Conservation (phyloP, 2,329 filamentous ascomycete species). For the Ambrosiella xylebori region DNA sequence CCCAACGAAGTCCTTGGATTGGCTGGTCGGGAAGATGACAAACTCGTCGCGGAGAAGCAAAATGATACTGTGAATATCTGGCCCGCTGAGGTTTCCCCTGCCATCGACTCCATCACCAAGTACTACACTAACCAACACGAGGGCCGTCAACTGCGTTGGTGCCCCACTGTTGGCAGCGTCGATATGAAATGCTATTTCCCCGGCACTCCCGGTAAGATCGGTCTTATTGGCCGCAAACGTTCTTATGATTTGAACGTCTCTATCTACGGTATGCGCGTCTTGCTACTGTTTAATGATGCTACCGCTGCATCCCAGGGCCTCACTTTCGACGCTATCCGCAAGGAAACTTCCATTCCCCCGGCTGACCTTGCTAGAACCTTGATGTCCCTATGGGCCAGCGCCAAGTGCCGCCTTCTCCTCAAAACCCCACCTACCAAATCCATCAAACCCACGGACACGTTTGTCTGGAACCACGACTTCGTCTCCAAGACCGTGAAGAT, state of each 20-base stretch:
- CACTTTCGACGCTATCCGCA: slow-evolving; percentile 63
- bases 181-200: slow-evolving; percentile 72
- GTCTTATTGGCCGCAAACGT: slow-evolving; percentile 42
- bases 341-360: slow-evolving; percentile 58
- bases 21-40: slow-evolving; percentile 16
- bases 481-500: slow-evolving; percentile 70
- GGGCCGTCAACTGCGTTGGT: slow-evolving; percentile 77
- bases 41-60: slow-evolving; percentile 22
- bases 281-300: slow-evolving; percentile 62
- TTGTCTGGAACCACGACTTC: slow-evolving; percentile 70
- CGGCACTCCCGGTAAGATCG: slow-evolving; percentile 50
- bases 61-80: slow-evolving; percentile 21
- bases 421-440: slow-evolving; percentile 70
- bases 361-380: slow-evolving; percentile 60
- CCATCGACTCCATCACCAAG: slow-evolving; percentile 43
- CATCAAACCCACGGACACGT: slow-evolving; percentile 59
- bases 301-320: slow-evolving; percentile 18
- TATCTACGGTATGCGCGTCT: slow-evolving; percentile 79
- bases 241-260: slow-evolving; percentile 83
- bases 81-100: slow-evolving; percentile 6
- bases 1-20: slow-evolving; percentile 72
- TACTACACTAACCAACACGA: slow-evolving; percentile 81
- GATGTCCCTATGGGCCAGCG: slow-evolving; percentile 64
- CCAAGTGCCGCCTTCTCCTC: slow-evolving; percentile 63
- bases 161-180: slow-evolving; percentile 53